Evolutionary conservation across 306 rosid genomes (phyloP).

Genomic region (Ammopiptanthus mongolicus): DNA sequence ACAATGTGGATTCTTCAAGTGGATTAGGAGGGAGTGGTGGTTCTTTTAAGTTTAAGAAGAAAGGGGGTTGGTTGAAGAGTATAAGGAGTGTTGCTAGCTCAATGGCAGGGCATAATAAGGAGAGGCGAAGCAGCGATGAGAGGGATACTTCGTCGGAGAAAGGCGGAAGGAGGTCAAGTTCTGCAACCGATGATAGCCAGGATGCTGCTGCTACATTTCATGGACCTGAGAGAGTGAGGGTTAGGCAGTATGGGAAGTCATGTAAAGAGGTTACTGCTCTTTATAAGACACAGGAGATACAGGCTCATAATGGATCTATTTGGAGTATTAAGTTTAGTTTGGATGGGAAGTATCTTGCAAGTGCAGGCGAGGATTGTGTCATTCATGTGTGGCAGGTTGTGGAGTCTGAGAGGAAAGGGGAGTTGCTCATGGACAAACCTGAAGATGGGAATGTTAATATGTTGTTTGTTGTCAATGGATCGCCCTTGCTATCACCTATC

Average conservation of each 20-base stretch:
- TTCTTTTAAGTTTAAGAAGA: conserved; percentile 66
- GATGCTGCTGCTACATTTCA: conserved; percentile 66
- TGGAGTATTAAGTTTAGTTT: conserved; percentile 96
- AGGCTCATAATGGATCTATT: conserved; percentile 83
- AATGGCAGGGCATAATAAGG: conserved; percentile 62
- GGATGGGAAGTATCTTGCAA: conserved; percentile 93
- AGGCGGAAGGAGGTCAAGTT: conserved; percentile 90
- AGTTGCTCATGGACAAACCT: conserved; percentile 59
- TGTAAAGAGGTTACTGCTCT: conserved; percentile 71
- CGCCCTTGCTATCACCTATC: conserved; percentile 56
- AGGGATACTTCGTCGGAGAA: conserved; percentile 87
- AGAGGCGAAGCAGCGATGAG: conserved; percentile 85
- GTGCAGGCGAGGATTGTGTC: conserved; percentile 96
- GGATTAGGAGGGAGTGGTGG: conserved; percentile 28
- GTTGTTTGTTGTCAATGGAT: conserved; percentile 62
- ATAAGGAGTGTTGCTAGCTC: conserved; percentile 69
- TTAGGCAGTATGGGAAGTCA: conserved; percentile 82
- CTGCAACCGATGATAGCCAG: conserved; percentile 97
- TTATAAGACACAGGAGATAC: conserved; percentile 91
- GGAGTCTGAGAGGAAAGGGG: conserved; percentile 85
- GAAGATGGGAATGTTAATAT: conserved; percentile 59
- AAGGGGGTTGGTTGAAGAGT: conserved; percentile 76
- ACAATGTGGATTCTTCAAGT: conserved; percentile 32
- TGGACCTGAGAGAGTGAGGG: conserved; percentile 85
- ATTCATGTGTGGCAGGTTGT: conserved; percentile 94